phyloP scores from a whole-genome alignment of 2,329 filamentous ascomycete species.

The Colletotrichum salicis region DNA sequence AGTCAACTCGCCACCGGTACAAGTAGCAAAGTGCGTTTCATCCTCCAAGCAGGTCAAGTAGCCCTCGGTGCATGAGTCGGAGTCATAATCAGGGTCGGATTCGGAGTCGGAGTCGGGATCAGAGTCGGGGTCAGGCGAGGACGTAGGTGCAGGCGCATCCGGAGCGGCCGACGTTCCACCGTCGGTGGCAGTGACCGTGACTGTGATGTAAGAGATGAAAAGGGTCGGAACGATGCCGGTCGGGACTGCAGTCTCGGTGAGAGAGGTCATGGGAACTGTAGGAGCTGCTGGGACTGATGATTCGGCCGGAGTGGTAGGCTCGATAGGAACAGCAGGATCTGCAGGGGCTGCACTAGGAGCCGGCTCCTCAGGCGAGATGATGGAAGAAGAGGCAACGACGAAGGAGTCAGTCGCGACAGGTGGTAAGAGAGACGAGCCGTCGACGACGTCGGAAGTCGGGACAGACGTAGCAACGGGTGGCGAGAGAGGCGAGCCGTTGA shows the following conservation, averaged over 20 bases:
- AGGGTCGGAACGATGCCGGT: not conserved
- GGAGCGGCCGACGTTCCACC: not conserved
- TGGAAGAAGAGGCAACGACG: not conserved
- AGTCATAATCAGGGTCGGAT: too few species aligned
- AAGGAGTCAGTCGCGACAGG: not conserved
- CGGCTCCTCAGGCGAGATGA: not conserved
- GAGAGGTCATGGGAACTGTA: not conserved
- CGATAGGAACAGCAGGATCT: not conserved
- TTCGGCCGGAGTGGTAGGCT: not conserved
- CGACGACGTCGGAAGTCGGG: not conserved
- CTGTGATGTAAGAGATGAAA: constrained; percentile 31
- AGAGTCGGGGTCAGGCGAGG: not conserved
- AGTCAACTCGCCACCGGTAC: constrained; percentile 26
- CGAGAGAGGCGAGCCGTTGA: not conserved
- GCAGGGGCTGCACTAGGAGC: not conserved
- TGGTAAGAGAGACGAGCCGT: not conserved
- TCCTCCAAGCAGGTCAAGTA: constrained; percentile 19
- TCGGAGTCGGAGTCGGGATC: not conserved
- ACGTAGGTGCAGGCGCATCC: not conserved
- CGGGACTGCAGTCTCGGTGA: not conserved
- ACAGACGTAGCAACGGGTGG: too few species aligned
- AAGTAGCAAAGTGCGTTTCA: constrained; percentile 28
- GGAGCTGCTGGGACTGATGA: not conserved
- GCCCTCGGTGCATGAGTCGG: constrained; percentile 11
- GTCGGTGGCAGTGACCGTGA: constrained; percentile 27